A percentile compares a stretch with the other conserved stretches of the same genome.
phyloP scores from a whole-genome alignment of 2,329 filamentous ascomycete species.

The Cladobotryum protrusum region DNA sequence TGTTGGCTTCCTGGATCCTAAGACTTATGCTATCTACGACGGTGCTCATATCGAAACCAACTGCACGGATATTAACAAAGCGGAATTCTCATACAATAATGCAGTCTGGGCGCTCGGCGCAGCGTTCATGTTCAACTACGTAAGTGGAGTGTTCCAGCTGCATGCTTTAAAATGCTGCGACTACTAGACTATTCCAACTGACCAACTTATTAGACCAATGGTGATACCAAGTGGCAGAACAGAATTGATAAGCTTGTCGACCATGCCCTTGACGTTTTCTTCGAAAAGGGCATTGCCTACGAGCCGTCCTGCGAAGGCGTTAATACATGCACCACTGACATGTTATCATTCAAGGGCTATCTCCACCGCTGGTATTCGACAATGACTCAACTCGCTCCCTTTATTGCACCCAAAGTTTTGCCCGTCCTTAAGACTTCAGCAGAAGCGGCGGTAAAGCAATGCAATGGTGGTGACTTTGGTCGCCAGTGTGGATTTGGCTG shows the following conservation, averaged over 20 bases:
- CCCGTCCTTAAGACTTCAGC: constrained; percentile 48
- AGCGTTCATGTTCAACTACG: constrained; percentile 58
- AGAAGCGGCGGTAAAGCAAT: constrained; percentile 47
- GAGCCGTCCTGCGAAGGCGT: constrained; percentile 55
- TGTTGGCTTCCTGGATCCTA: constrained; percentile 53
- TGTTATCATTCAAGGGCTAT: constrained; percentile 58
- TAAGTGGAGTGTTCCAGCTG: constrained; percentile 22
- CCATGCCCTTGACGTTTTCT: constrained; percentile 41
- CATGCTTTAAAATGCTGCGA: background rate
- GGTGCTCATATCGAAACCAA: constrained; percentile 46
- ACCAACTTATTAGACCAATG: constrained; percentile 34
- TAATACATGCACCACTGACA: constrained; percentile 54
- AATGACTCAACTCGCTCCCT: constrained; percentile 49
- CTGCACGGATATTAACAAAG: constrained; percentile 49
- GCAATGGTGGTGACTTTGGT: constrained; percentile 42
- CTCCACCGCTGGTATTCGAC: constrained; percentile 51
- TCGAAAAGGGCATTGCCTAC: constrained; percentile 49
- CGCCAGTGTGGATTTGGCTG: constrained; percentile 51
- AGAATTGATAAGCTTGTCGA: constrained; percentile 38
- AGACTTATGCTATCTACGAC: constrained; percentile 55
- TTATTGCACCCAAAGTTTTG: constrained; percentile 42
- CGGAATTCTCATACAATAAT: constrained; percentile 57
- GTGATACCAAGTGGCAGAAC: constrained; percentile 44
- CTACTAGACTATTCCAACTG: background rate
- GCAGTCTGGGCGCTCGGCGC: constrained; percentile 53